These are phyloP conservation scores for Orobanche coerulescens DNA, from an alignment of 257 asterid species.

Conservation along the genomic window DNA sequence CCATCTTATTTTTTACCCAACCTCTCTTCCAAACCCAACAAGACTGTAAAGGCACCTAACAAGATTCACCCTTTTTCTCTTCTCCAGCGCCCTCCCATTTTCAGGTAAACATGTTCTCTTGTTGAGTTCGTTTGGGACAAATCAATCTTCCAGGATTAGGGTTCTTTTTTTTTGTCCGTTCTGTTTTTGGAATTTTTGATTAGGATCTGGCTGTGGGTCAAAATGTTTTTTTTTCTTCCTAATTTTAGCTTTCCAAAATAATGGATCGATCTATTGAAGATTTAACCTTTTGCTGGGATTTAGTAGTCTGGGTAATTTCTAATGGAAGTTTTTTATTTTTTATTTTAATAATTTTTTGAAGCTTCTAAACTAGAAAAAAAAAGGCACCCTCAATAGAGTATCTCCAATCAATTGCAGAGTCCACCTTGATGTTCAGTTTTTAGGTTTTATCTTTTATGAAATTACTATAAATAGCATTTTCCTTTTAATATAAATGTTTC, in stretches of 20 bases:
- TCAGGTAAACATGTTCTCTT: constrained; percentile 31
- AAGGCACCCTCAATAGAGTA: too few relatives aligned
- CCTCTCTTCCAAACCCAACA: constrained; percentile 28
- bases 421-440: background rate
- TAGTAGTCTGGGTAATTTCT: background rate
- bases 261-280: background rate
- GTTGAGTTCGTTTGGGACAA: background rate
- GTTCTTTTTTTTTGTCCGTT: background rate
- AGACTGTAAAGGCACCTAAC: constrained; percentile 16
- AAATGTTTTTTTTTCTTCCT: background rate
- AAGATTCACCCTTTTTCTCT: constrained; percentile 42
- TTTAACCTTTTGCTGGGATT: constrained; percentile 12
- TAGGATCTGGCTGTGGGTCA: background rate
- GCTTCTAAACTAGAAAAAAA: too few relatives aligned
- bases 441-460: background rate
- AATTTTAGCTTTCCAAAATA: background rate
- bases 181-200: background rate
- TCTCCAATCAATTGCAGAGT: background rate
- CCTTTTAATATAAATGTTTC: background rate
- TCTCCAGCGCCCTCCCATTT: constrained; percentile 33
- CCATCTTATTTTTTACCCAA: constrained; percentile 27
- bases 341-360: background rate
- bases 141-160: background rate
- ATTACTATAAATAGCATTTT: background rate
- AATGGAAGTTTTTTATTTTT: background rate